Conservation (phyloP, 495 filamentous ascomycete species). For the Terfezia claveryi region DNA sequence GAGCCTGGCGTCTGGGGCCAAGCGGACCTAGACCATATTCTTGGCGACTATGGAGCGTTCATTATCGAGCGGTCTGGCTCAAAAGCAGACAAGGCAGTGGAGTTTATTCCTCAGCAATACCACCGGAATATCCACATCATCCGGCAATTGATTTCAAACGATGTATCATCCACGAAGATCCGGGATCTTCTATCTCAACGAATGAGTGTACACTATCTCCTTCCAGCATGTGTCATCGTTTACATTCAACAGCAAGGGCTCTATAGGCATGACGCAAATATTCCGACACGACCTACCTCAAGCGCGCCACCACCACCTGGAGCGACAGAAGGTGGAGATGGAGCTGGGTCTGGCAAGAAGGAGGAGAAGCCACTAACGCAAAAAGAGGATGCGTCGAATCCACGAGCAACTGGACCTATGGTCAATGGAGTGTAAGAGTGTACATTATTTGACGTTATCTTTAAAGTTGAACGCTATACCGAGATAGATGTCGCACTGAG, state of each 20-base stretch:
- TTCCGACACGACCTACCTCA: background rate
- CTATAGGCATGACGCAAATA: conserved; percentile 41
- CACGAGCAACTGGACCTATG: too few relatives aligned
- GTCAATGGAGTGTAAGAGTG: too few relatives aligned
- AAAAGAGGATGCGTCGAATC: too few relatives aligned
- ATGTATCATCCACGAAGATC: conserved; percentile 77
- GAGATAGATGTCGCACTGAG: too few relatives aligned
- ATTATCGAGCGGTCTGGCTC: conserved; percentile 81
- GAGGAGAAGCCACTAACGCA: too few relatives aligned
- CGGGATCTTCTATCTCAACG: conserved; percentile 60
- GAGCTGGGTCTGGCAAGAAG: too few relatives aligned
- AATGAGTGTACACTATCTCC: conserved; percentile 41
- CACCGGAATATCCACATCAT: conserved; percentile 63
- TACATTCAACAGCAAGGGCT: conserved; percentile 59
- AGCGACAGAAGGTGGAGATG: too few relatives aligned
- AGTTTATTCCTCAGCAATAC: conserved; percentile 23
- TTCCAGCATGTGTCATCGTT: conserved; percentile 32
- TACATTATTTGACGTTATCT: too few relatives aligned
- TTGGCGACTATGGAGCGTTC: conserved; percentile 70
- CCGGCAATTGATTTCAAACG: conserved; percentile 71
- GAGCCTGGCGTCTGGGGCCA: conserved; percentile 50
- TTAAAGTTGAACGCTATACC: too few relatives aligned
- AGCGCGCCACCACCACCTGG: too few relatives aligned
- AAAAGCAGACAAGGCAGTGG: conserved; percentile 62
- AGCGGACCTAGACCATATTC: conserved; percentile 64